Conservation (phyloP, 768 basidiomycete species). For the Tephrocybe sp. region DNA sequence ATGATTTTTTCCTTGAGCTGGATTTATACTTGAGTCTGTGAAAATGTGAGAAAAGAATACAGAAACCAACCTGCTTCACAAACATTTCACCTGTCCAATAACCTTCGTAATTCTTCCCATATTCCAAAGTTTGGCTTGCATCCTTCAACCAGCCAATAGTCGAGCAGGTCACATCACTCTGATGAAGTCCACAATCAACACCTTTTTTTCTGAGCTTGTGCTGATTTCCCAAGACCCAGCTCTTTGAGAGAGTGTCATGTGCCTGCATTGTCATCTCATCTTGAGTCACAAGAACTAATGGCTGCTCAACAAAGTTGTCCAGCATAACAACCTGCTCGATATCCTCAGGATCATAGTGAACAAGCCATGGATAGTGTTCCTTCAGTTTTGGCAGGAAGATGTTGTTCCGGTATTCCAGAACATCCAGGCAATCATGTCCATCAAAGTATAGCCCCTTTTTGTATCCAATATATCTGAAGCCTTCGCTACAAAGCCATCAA, state of each 20-base stretch:
- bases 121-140: slow-evolving; percentile 29
- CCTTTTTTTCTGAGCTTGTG: slow-evolving; percentile 37
- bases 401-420: slow-evolving; percentile 31
- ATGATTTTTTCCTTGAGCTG: slow-evolving; percentile 11
- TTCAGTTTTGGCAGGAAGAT: slow-evolving; percentile 29
- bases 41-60: no score
- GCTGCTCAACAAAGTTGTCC: slow-evolving; percentile 20
- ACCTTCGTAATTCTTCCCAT: slow-evolving; percentile 39
- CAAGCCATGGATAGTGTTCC: slow-evolving; percentile 14
- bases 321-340: slow-evolving; percentile 11
- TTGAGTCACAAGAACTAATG: slow-evolving; percentile 29
- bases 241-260: slow-evolving; percentile 30
- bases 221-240: slow-evolving; percentile 35
- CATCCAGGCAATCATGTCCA: slow-evolving; percentile 35
- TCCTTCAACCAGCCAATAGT: slow-evolving; percentile 29
- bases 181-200: slow-evolving; percentile 32
- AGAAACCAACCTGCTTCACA: no score
- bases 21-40: slow-evolving; percentile 18
- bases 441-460: slow-evolving; percentile 37
- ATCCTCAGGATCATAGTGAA: slow-evolving; percentile 21
- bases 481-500: slow-evolving; percentile 27
- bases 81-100: no score
- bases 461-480: slow-evolving; percentile 24
- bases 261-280: slow-evolving; percentile 44
- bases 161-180: slow-evolving; percentile 34